These are phyloP conservation scores for Cytospora mali DNA, from an alignment of 2,329 filamentous ascomycete genomes.

Conservation along the genomic window DNA sequence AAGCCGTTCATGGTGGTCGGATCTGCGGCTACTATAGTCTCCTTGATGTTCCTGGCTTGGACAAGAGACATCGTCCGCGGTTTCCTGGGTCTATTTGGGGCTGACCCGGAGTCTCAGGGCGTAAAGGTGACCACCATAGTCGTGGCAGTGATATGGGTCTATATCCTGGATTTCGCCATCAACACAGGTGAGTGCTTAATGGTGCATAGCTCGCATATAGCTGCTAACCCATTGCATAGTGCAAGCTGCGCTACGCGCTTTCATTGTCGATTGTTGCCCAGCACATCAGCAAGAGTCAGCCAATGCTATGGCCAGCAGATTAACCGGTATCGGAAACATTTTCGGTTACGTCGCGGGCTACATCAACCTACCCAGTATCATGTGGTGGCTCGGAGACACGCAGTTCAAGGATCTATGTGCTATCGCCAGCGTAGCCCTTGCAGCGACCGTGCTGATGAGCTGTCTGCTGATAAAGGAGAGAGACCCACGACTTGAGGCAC, in stretches of 20 bases:
- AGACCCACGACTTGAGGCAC: conserved; percentile 74
- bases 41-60: conserved; percentile 73
- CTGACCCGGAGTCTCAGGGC: conserved; percentile 62
- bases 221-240: conserved; percentile 50
- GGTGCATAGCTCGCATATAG: conserved; percentile 1
- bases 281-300: conserved; percentile 91
- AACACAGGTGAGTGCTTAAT: conserved; percentile 72
- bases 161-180: conserved; percentile 90
- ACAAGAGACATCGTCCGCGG: conserved; percentile 71
- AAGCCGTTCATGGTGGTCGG: conserved; percentile 81
- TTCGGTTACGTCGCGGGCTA: conserved; percentile 88
- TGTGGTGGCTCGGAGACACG: conserved; percentile 81
- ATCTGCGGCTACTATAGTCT: conserved; percentile 65
- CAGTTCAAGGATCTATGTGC: conserved; percentile 94
- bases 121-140: conserved; percentile 71
- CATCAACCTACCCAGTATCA: conserved; percentile 70
- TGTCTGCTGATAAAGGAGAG: conserved; percentile 72
- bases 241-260: conserved; percentile 87
- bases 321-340: conserved; percentile 88
- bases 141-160: conserved; percentile 83
- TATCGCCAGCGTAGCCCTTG: conserved; percentile 76
- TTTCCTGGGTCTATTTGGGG: conserved; percentile 70
- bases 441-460: conserved; percentile 70
- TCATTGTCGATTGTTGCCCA: conserved; percentile 91
- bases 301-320: conserved; percentile 90